These are phyloP conservation scores for Tulasnella sp. DNA, from an alignment of 768 basidiomycete genomes.

Conservation along the genomic window DNA sequence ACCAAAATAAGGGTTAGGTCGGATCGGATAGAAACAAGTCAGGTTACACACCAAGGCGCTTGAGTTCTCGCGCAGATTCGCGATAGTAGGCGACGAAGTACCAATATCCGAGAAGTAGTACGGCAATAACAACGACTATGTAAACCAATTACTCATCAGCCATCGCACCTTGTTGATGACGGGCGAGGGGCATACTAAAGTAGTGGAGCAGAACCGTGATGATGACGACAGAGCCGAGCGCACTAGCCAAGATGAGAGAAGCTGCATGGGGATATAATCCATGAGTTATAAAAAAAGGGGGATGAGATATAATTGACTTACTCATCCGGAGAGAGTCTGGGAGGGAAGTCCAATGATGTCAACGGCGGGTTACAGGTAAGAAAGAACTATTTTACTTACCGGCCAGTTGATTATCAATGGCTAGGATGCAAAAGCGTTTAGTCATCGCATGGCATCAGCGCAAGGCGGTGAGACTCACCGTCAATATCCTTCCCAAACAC, in stretches of 20 bases:
- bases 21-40: too few species aligned
- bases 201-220: slow-evolving; percentile 50
- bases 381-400: background rate
- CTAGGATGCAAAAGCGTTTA: background rate
- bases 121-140: slow-evolving; percentile 43
- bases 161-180: too few species aligned
- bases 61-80: slow-evolving; percentile 61
- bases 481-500: slow-evolving; percentile 23
- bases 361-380: background rate
- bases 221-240: slow-evolving; percentile 43
- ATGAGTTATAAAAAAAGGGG: background rate
- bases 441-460: background rate
- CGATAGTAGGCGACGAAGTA: slow-evolving; percentile 63
- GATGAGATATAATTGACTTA: background rate
- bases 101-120: slow-evolving; percentile 49
- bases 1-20: too few species aligned
- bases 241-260: slow-evolving; percentile 39
- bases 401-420: slow-evolving; percentile 1
- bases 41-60: slow-evolving; percentile 34
- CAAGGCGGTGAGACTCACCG: slow-evolving; percentile 1
- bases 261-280: slow-evolving; percentile 28
- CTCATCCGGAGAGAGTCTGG: slow-evolving; percentile 2
- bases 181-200: slow-evolving; percentile 52
- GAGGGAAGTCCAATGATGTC: background rate
- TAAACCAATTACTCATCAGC: background rate